Evolutionary conservation across 768 basidiomycete genomes (phyloP), one percentile per base, ranked within the genome.

Genomic region (Cantharellus anzutake): DNA sequence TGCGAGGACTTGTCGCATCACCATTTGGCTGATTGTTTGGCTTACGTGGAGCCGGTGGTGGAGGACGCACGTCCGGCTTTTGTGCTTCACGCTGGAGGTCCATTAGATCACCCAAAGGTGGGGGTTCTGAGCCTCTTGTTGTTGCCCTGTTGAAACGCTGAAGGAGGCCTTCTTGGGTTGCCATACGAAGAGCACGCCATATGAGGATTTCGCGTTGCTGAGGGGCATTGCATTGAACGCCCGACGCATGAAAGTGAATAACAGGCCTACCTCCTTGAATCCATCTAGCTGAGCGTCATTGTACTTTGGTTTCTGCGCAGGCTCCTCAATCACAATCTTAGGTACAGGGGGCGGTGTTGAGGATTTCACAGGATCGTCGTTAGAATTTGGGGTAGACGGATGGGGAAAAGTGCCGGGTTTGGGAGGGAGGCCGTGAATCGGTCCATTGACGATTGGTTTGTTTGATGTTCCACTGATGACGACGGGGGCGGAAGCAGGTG

Each of bases 131-230:
- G 14, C 7, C 11, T 11, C 14, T 55, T 37, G 7, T 55, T 11
- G 35, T 51, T 60, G 40, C 38, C 41, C 55, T 62, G 39, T 62
- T 52, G 61, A 62, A 62, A 37, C 61, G 62, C 29, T 62, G 62
- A 2, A 62, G 42, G 20, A 56, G 52, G 29, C 62, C 62, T 48
- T 62, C 38, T 20, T 56, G 62, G 2, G 41, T 35, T 11, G 62
- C 62, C 14, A 62, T 39, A 14, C 62, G 62, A 7, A 62, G 55
- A 1, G 41, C 60, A 20, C 60, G 60, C 62, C 62, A 62, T 14
- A 58, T 4, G 20, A 56, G 56, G 38, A 57, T 11, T 14, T 57
- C 38, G 1, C 35, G 56, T 41, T 5, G 5, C 41, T 57, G 37
- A 41, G 40, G 1, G 7, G 2, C 7, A 35, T 35, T 11, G 7